Conservation (phyloP, 805 yeast species). For the Dipodascopsis tothii region DNA sequence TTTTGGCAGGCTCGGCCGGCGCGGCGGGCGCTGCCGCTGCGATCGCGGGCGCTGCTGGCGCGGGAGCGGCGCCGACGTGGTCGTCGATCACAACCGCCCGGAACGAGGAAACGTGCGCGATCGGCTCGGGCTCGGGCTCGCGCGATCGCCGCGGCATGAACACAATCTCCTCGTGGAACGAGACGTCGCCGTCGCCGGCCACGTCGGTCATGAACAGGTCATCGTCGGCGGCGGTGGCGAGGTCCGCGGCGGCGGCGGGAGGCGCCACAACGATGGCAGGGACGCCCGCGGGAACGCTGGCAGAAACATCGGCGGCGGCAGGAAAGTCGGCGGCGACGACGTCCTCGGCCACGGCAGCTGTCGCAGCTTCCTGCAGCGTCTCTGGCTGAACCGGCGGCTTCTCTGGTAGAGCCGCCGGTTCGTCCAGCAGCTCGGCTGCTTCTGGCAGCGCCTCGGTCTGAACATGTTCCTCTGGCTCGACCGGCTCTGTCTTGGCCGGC, state of each 20-base stretch:
- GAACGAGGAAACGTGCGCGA: constrained; percentile 1
- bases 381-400: background rate
- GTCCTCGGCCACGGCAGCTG: constrained; percentile 28
- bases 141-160: constrained; percentile 13
- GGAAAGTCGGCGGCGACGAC: constrained; percentile 32
- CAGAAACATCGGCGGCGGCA: constrained; percentile 29
- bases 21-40: background rate
- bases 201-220: constrained; percentile 10
- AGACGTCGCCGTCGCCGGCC: background rate
- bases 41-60: background rate
- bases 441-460: too few species aligned
- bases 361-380: constrained; percentile 12
- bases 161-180: constrained; percentile 11
- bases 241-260: constrained; percentile 31
- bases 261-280: constrained; percentile 1
- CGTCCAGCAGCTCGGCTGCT: too few species aligned
- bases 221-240: constrained; percentile 10
- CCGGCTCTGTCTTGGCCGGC: background rate
- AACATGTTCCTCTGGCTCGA: background rate
- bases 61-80: background rate
- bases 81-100: constrained; percentile 3
- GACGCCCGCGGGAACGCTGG: constrained; percentile 30
- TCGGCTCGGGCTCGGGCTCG: constrained; percentile 3
- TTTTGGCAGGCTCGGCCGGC: background rate
- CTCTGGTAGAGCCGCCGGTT: too few species aligned